Conservation (phyloP, 495 filamentous ascomycete species). For the Aspergillus biplanus region DNA sequence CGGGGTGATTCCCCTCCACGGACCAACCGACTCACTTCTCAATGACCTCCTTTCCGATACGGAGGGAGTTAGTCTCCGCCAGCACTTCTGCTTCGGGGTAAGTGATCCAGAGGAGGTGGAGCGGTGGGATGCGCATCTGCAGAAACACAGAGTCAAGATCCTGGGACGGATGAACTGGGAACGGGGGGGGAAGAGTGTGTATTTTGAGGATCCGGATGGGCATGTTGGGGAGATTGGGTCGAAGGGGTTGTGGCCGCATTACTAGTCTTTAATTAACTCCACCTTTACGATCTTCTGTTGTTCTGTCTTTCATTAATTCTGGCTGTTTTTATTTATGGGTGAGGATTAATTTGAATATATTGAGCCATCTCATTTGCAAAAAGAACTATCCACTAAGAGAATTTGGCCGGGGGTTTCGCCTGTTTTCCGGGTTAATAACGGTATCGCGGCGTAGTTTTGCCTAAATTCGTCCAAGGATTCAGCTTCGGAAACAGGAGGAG, state of each 20-base stretch:
- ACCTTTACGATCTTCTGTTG: too few species aligned
- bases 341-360: too few species aligned
- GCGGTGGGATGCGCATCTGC: constrained; percentile 6
- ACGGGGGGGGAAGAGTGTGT: constrained; percentile 7
- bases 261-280: background rate
- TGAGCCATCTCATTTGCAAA: too few species aligned
- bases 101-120: background rate
- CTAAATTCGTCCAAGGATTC: too few species aligned
- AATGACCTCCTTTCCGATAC: background rate
- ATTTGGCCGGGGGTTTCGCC: too few species aligned
- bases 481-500: too few species aligned
- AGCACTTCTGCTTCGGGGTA: constrained; percentile 7
- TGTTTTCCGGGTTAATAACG: too few species aligned
- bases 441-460: too few species aligned
- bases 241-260: constrained; percentile 10
- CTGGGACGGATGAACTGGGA: constrained; percentile 4
- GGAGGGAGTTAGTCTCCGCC: background rate
- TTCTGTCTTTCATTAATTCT: too few species aligned
- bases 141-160: background rate
- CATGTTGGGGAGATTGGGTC: constrained; percentile 12
- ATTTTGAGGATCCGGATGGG: constrained; percentile 9
- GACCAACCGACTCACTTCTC: background rate
- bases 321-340: too few species aligned
- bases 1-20: constrained; percentile 2
- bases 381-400: too few species aligned